Evolutionary conservation across 345 rosid genomes (phyloP).

Genomic region (Dimocarpus longan): DNA sequence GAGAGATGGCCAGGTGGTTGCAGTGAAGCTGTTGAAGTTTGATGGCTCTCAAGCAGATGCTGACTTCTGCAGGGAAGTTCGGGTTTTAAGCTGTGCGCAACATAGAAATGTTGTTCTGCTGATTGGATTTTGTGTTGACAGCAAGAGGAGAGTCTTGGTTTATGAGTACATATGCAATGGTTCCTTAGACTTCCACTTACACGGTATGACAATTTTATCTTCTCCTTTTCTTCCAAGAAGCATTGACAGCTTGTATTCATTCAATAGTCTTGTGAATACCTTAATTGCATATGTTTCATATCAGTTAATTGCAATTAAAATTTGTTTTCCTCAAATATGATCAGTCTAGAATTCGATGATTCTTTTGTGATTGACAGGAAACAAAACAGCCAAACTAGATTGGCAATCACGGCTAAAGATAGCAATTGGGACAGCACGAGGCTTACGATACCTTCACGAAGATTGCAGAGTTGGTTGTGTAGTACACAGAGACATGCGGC

Average conservation of each 20-base stretch:
- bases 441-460: slow-evolving; percentile 75
- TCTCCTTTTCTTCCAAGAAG: neutral
- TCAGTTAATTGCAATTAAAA: neutral
- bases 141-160: slow-evolving; percentile 56
- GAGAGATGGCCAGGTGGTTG: slow-evolving; percentile 65
- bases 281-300: neutral
- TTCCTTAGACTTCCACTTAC: slow-evolving; percentile 69
- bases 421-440: slow-evolving; percentile 70
- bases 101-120: slow-evolving; percentile 75
- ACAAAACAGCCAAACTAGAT: slow-evolving; percentile 37
- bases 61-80: slow-evolving; percentile 73
- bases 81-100: slow-evolving; percentile 73
- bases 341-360: slow-evolving; percentile 6
- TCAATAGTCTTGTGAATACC: neutral
- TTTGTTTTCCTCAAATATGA: slow-evolving; percentile 2
- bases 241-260: neutral
- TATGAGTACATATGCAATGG: slow-evolving; percentile 78
- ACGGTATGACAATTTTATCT: slow-evolving; percentile 41
- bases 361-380: slow-evolving; percentile 41
- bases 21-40: slow-evolving; percentile 61
- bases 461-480: slow-evolving; percentile 84
- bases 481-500: slow-evolving; percentile 67
- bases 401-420: slow-evolving; percentile 65
- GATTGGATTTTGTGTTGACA: slow-evolving; percentile 63
- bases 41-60: slow-evolving; percentile 56